These are phyloP conservation scores for Alloteropsis semialata DNA, from an alignment of 176 grass and related monocot species.

Conservation along the genomic window DNA sequence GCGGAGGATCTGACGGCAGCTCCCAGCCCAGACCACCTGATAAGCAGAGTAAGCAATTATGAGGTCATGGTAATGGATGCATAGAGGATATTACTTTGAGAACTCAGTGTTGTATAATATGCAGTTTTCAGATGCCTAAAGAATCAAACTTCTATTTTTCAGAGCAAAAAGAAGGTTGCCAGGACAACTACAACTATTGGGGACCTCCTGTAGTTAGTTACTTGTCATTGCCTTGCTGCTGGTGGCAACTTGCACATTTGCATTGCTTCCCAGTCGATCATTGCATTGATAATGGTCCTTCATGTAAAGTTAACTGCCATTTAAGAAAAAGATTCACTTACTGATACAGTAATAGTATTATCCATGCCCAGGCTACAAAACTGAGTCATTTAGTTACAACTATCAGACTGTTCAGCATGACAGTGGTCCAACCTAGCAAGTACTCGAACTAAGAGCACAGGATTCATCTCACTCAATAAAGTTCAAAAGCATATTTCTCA, in stretches of 20 bases:
- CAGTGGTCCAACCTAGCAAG: no score
- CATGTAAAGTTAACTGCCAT: background rate
- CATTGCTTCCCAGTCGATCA: background rate
- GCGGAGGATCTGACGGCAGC: constrained; percentile 18
- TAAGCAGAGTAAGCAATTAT: background rate
- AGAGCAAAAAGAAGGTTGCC: constrained; percentile 16
- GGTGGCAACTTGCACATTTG: background rate
- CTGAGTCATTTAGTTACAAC: background rate
- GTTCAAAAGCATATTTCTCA: no score
- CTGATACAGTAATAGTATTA: background rate
- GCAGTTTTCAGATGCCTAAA: background rate
- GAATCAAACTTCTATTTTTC: background rate
- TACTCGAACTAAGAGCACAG: no score
- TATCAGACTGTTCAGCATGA: background rate
- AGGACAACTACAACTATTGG: constrained; percentile 11
- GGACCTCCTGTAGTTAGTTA: constrained; percentile 21
- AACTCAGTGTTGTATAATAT: background rate
- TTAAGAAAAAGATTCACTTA: background rate
- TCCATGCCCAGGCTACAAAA: background rate
- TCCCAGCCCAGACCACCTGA: constrained; percentile 1
- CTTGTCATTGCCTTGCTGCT: background rate
- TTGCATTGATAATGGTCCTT: background rate
- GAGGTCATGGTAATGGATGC: background rate
- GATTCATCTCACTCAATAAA: no score
- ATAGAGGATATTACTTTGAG: background rate